Evolutionary conservation across 768 basidiomycete species (phyloP).

Genomic region (Trametes cubensis): DNA sequence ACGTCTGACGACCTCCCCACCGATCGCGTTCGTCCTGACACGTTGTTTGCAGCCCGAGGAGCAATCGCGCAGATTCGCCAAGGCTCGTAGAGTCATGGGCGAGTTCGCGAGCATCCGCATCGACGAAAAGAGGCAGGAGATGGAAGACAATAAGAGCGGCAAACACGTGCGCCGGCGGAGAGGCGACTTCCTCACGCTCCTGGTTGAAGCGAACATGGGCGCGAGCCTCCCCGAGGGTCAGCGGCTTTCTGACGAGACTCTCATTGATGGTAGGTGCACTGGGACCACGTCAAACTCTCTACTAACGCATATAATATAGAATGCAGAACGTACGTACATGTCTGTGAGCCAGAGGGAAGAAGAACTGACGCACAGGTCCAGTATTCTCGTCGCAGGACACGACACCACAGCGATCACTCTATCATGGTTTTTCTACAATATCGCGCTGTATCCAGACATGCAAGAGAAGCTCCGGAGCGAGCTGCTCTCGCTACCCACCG

Average conservation of each 20-base stretch:
- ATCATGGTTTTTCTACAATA: slow-evolving; percentile 39
- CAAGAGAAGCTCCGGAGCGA: slow-evolving; percentile 45
- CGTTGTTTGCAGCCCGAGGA: slow-evolving; percentile 9
- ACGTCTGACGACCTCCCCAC: background rate
- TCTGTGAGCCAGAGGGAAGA: too few relatives aligned
- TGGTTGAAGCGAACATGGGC: slow-evolving; percentile 36
- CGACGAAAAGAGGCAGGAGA: slow-evolving; percentile 36
- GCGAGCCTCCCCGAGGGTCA: slow-evolving; percentile 28
- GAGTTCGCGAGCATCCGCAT: slow-evolving; percentile 33
- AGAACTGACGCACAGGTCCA: background rate
- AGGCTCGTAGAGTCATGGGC: slow-evolving; percentile 24
- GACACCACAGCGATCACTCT: slow-evolving; percentile 35
- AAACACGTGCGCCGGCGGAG: slow-evolving; percentile 35
- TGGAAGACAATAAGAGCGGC: slow-evolving; percentile 32
- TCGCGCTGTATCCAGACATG: slow-evolving; percentile 37
- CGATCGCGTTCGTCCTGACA: background rate
- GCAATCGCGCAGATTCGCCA: slow-evolving; percentile 5
- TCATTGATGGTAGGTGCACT: slow-evolving; percentile 33
- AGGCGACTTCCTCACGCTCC: slow-evolving; percentile 32
- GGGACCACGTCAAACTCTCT: background rate
- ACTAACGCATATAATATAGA: background rate
- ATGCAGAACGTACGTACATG: slow-evolving; percentile 4
- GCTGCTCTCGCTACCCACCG: slow-evolving; percentile 26
- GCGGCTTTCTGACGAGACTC: slow-evolving; percentile 37
- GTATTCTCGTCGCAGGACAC: slow-evolving; percentile 34